A percentile compares a stretch with the other conserved stretches of the same genome.
These are phyloP conservation scores for Fraxinus cuspidata DNA, from an alignment of 257 asterid genomes.

Conservation along the genomic window DNA sequence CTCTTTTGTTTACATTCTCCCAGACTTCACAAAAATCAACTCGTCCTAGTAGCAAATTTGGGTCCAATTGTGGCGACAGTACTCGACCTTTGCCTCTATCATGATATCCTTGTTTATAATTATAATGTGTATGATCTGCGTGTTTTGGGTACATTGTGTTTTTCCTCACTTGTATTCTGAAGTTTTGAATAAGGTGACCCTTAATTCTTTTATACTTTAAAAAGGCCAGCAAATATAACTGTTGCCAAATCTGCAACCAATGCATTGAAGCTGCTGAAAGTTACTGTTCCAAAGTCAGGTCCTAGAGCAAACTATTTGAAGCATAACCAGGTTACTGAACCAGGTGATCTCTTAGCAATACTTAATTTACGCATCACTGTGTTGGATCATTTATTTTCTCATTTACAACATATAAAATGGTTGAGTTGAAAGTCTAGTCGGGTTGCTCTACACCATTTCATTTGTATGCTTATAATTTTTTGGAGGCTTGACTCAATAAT, in stretches of 20 bases:
- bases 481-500: too few relatives aligned
- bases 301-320: slow-evolving; percentile 41
- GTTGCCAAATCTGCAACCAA: slow-evolving; percentile 50
- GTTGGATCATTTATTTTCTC: slow-evolving; percentile 8
- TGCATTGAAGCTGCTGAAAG: slow-evolving; percentile 62
- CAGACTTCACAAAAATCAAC: slow-evolving; percentile 55
- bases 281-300: slow-evolving; percentile 56
- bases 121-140: slow-evolving; percentile 13
- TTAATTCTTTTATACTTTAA: slow-evolving; percentile 60
- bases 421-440: slow-evolving; percentile 8
- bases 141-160: slow-evolving; percentile 4
- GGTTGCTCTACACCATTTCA: too few relatives aligned
- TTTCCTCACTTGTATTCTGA: slow-evolving; percentile 19
- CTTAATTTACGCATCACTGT: slow-evolving; percentile 22
- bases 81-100: slow-evolving; percentile 58
- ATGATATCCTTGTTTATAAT: slow-evolving; percentile 69
- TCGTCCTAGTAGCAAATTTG: slow-evolving; percentile 39
- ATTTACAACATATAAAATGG: slow-evolving; percentile 1
- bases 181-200: slow-evolving; percentile 37
- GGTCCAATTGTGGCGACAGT: slow-evolving; percentile 44
- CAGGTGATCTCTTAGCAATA: slow-evolving; percentile 47
- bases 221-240: slow-evolving; percentile 66
- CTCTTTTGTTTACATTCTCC: slow-evolving; percentile 22
- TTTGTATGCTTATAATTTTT: too few relatives aligned
- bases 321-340: slow-evolving; percentile 55